A percentile compares a stretch with the other conserved stretches of the same genome.
Evolutionary conservation across 2,329 filamentous ascomycete genomes (phyloP).

Genomic region (Massarina eburnea): DNA sequence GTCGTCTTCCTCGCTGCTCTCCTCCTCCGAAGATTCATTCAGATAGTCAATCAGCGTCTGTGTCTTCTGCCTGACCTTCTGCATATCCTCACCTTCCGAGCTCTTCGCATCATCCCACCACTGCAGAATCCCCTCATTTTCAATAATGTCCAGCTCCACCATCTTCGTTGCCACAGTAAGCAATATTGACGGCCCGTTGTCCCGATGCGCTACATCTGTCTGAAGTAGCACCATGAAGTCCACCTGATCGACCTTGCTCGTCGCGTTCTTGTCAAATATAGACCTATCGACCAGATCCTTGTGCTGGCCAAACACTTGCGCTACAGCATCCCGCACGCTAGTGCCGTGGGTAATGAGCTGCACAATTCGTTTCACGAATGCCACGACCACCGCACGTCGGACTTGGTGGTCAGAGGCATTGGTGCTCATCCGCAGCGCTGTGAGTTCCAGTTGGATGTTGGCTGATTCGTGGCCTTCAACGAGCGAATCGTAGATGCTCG

Average conservation of each 20-base stretch:
- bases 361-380: constrained; percentile 79
- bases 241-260: constrained; percentile 69
- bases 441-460: constrained; percentile 92
- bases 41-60: constrained; percentile 76
- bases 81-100: constrained; percentile 68
- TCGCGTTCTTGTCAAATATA: constrained; percentile 58
- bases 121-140: constrained; percentile 82
- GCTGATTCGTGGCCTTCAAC: constrained; percentile 71
- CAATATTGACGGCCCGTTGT: constrained; percentile 68
- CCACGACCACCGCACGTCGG: constrained; percentile 79
- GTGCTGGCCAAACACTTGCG: constrained; percentile 51
- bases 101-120: constrained; percentile 85
- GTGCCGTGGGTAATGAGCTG: constrained; percentile 62
- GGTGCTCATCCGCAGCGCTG: constrained; percentile 85
- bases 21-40: constrained; percentile 73
- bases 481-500: constrained; percentile 83
- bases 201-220: constrained; percentile 69
- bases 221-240: constrained; percentile 84
- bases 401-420: constrained; percentile 90
- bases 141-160: constrained; percentile 79
- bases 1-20: constrained; percentile 64
- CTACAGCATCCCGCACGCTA: constrained; percentile 44
- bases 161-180: constrained; percentile 80
- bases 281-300: constrained; percentile 62
- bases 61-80: constrained; percentile 70